Conservation (phyloP, 768 basidiomycete species). For the Termitomyces sp. region DNA sequence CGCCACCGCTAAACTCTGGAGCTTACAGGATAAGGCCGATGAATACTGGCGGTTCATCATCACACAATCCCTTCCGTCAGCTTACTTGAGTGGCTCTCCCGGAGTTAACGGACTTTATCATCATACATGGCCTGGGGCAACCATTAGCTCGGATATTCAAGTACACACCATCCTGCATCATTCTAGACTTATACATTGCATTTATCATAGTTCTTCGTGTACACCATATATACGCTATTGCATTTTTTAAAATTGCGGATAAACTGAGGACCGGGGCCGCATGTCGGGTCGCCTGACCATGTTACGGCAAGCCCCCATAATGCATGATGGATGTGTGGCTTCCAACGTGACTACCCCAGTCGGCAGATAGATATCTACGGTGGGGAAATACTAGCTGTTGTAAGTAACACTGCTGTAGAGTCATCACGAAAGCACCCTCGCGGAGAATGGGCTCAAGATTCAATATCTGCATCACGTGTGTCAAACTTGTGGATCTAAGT, state of each 20-base stretch:
- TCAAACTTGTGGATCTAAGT: slow-evolving; percentile 8
- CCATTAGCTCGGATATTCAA: background rate
- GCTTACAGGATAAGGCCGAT: slow-evolving; percentile 37
- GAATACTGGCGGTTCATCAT: slow-evolving; percentile 41
- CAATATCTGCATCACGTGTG: slow-evolving; percentile 13
- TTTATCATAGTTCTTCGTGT: slow-evolving; percentile 1
- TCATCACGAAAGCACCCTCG: background rate
- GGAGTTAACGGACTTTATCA: background rate
- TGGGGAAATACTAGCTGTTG: background rate
- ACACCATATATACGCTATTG: slow-evolving; percentile 2
- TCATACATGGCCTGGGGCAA: background rate
- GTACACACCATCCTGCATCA: background rate
- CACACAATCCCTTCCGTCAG: slow-evolving; percentile 49
- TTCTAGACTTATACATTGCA: background rate
- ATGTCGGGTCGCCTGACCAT: slow-evolving; percentile 11
- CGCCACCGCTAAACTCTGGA: slow-evolving; percentile 24
- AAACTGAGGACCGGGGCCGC: slow-evolving; percentile 4
- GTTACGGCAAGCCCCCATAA: background rate
- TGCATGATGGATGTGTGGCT: background rate
- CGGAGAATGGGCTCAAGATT: background rate
- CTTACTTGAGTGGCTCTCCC: background rate
- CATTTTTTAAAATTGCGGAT: slow-evolving; percentile 7
- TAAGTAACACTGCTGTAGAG: background rate
- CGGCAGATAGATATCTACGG: background rate
- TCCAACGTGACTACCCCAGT: slow-evolving; percentile 7